Percentiles rank a stretch among this genome's conserved stretches.
phyloP scores from a whole-genome alignment of 345 rosid species.

The Hibiscus tridactylites region DNA sequence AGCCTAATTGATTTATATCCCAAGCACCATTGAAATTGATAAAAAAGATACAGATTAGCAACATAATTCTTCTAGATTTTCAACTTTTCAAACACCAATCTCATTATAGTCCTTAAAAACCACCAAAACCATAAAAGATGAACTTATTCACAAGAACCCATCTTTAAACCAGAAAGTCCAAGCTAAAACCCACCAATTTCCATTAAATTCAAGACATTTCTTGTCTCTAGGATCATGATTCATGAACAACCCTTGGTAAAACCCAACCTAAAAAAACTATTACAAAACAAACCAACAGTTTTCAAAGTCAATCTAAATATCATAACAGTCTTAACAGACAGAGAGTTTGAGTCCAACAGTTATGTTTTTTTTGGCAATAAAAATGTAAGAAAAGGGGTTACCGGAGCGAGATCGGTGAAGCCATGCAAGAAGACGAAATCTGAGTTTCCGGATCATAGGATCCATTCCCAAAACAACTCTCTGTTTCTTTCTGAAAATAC shows the following conservation, averaged over 20 bases:
- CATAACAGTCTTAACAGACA: neutral
- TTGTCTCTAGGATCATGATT: neutral
- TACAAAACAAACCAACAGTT: neutral
- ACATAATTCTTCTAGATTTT: neutral
- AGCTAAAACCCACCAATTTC: neutral
- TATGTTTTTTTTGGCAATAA: neutral
- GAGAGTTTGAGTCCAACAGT: neutral
- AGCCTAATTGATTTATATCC: neutral
- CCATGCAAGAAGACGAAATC: constrained; percentile 49
- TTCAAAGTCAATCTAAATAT: neutral
- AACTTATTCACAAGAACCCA: neutral
- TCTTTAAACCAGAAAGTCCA: neutral
- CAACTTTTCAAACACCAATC: neutral
- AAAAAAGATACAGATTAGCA: no score
- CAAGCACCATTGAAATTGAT: neutral
- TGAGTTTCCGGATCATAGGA: constrained; percentile 54
- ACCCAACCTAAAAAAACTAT: neutral
- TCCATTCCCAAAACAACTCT: constrained; percentile 18
- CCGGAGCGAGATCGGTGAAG: constrained; percentile 74
- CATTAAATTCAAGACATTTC: neutral
- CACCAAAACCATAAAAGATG: neutral
- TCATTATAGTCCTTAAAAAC: neutral
- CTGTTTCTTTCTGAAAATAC: neutral
- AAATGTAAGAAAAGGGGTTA: constrained; percentile 14
- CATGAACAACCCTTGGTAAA: neutral